phyloP scores from a whole-genome alignment of 2,329 filamentous ascomycete genomes.

The Apiospora rasikravindrae region DNA sequence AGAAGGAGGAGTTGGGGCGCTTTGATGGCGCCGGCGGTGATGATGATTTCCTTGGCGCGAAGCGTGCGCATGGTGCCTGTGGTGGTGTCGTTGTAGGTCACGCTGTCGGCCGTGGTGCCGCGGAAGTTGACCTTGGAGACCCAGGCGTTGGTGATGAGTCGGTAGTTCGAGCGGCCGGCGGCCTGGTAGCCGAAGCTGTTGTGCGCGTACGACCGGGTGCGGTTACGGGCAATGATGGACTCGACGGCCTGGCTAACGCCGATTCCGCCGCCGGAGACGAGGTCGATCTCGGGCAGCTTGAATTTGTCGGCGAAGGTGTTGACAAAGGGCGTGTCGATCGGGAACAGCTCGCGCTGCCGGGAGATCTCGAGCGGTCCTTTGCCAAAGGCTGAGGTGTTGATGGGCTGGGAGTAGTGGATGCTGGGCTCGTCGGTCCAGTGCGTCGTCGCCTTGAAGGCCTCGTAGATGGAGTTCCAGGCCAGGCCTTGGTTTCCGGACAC shows the following conservation, averaged over 20 bases:
- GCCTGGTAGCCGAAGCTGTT: conserved; percentile 26
- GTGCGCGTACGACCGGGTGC: conserved; percentile 28
- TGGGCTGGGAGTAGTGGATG: no score
- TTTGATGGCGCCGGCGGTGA: conserved; percentile 35
- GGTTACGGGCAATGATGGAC: conserved; percentile 23
- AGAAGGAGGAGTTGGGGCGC: conserved; percentile 38
- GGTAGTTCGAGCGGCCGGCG: conserved; percentile 23
- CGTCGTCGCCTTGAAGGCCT: conserved; percentile 11
- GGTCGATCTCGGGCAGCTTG: conserved; percentile 21
- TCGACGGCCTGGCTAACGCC: conserved; percentile 24
- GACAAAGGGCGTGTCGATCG: neutral
- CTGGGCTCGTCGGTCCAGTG: neutral
- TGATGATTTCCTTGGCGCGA: conserved; percentile 37
- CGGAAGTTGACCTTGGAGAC: conserved; percentile 43
- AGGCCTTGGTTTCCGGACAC: conserved; percentile 20
- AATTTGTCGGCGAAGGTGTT: neutral
- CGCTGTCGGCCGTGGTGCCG: conserved; percentile 38
- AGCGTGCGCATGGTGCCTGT: conserved; percentile 38
- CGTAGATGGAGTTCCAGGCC: conserved; percentile 12
- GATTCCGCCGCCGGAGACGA: conserved; percentile 28
- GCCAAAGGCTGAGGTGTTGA: neutral
- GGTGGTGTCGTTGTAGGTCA: conserved; percentile 39
- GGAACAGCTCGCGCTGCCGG: neutral
- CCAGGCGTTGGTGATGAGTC: conserved; percentile 33
- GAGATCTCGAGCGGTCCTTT: conserved; percentile 3